Percentiles rank a stretch among this genome's conserved stretches.
Evolutionary conservation across 2,329 filamentous ascomycete species (phyloP).

Genomic region (Thielaviopsis ethacetica): DNA sequence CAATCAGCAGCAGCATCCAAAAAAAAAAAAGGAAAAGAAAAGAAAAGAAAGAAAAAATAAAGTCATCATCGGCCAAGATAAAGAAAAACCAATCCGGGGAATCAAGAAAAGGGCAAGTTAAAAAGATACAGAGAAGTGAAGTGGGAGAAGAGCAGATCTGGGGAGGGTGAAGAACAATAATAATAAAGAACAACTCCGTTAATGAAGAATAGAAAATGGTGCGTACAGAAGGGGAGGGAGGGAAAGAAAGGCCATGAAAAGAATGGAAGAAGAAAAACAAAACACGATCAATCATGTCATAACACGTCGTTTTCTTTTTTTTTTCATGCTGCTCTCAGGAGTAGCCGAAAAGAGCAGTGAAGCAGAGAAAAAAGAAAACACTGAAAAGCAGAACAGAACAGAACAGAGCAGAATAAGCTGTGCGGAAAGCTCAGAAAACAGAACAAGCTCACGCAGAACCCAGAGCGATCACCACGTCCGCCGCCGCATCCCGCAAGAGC

Average conservation of each 20-base stretch:
- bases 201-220: constrained; percentile 5
- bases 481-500: constrained; percentile 13
- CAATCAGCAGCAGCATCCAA: background rate
- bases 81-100: constrained; percentile 8
- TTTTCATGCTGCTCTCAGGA: background rate
- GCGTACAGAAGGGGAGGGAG: background rate
- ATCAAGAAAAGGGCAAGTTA: background rate
- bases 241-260: background rate
- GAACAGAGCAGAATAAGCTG: too few species aligned
- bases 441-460: background rate
- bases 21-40: constrained; percentile 1
- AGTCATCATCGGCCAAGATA: background rate
- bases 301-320: background rate
- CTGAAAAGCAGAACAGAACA: constrained; percentile 4
- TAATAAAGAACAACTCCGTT: constrained; percentile 13
- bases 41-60: constrained; percentile 5
- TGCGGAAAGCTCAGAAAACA: too few species aligned
- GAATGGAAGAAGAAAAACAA: background rate
- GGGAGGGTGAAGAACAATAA: constrained; percentile 14
- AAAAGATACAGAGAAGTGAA: constrained; percentile 12
- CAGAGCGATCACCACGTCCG: constrained; percentile 9
- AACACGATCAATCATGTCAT: background rate
- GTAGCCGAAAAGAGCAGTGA: constrained; percentile 12
- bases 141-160: constrained; percentile 12
- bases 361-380: constrained; percentile 6